Percentiles rank a stretch among this genome's conserved stretches.
These are phyloP conservation scores for Pezicula carpinea DNA, from an alignment of 2,329 filamentous ascomycete genomes.

Conservation along the genomic window DNA sequence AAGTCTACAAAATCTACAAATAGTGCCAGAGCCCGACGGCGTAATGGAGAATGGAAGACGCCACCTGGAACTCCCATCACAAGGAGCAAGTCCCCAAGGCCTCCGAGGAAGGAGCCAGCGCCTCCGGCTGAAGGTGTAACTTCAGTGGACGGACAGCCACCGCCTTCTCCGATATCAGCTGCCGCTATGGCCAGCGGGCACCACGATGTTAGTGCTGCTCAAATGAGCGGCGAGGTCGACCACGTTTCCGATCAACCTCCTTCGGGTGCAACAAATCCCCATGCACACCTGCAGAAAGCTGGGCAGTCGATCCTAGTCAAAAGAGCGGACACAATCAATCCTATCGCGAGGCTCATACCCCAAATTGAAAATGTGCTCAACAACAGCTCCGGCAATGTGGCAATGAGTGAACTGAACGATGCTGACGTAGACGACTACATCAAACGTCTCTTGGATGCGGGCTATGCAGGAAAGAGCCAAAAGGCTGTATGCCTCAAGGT, in stretches of 20 bases:
- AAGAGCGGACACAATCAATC: conserved; percentile 61
- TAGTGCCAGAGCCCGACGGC: conserved; percentile 40
- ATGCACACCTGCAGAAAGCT: conserved; percentile 59
- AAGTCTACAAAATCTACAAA: conserved; percentile 58
- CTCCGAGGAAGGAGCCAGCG: conserved; percentile 18
- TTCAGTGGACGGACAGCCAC: conserved; percentile 52
- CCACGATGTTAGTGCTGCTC: conserved; percentile 74
- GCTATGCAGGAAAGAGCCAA: conserved; percentile 93
- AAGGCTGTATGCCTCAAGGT: conserved; percentile 98
- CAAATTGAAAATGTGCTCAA: conserved; percentile 38
- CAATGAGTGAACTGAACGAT: conserved; percentile 85
- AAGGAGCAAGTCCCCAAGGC: conserved; percentile 31
- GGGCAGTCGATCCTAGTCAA: conserved; percentile 88
- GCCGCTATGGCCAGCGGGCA: conserved; percentile 67
- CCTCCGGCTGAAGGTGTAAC: conserved; percentile 33
- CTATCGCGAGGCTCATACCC: conserved; percentile 43
- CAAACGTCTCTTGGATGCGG: conserved; percentile 86
- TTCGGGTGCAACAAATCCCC: conserved; percentile 55
- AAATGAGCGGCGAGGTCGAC: conserved; percentile 86
- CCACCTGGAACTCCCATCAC: conserved; percentile 1
- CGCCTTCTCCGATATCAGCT: conserved; percentile 84
- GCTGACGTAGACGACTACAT: conserved; percentile 98
- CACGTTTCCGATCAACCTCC: conserved; percentile 90
- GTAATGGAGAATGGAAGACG: conserved; percentile 22
- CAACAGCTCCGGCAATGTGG: conserved; percentile 53